Base-by-base conservation (phyloP, 1,139 yeast genomes). In the Ogataea hybrid region DNA sequence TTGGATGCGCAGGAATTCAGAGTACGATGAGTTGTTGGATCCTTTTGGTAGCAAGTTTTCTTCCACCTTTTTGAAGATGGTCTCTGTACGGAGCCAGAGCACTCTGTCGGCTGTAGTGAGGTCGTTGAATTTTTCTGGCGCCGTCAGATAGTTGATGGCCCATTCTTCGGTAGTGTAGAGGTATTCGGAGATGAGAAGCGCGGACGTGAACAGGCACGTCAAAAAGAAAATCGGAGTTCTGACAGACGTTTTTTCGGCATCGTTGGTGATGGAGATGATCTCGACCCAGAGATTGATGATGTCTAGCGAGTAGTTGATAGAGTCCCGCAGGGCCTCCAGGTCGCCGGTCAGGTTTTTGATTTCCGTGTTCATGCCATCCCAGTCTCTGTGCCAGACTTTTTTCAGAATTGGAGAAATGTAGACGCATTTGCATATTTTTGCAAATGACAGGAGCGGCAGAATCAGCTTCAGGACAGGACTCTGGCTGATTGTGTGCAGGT, bases 151-250 rank as follows among this genome's bases (percentile, higher is more conserved):
- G 11, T 59, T 56, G 18, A 58, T 54, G 1, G 76, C 73, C 71
- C 75, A 69, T 32, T 62, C 65, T 56, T 83, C 90, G 28, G 82
- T 64, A 6, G 69, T 64, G 44, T 71, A 70, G 47, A 83, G 62
- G 53, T 79, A 81, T 45, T 81, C 84, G 3, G 87, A 78, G 43
- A 83, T 68, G 32, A 82, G 64, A 42, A 83, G 61, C 4, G 79
- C 65, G 2, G 88, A 69, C 1, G 82, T 74, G 56, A 81, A 81
- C 21, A 82, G 70, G 57, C 86, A 80, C 1, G 86, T 79, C 32
- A 82, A 74, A 54, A 84, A 81, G 58, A 82, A 81, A 14, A 83
- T 84, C 3, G 92, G 92, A 0, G 90, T 82, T 51, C 87, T 69
- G 39, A 81, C 72, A 0, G 85, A 75, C 0, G 84, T 78, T 54